Conservation (phyloP, 108 stramenopile genomes). For the Hondaea fermentalgiana region DNA sequence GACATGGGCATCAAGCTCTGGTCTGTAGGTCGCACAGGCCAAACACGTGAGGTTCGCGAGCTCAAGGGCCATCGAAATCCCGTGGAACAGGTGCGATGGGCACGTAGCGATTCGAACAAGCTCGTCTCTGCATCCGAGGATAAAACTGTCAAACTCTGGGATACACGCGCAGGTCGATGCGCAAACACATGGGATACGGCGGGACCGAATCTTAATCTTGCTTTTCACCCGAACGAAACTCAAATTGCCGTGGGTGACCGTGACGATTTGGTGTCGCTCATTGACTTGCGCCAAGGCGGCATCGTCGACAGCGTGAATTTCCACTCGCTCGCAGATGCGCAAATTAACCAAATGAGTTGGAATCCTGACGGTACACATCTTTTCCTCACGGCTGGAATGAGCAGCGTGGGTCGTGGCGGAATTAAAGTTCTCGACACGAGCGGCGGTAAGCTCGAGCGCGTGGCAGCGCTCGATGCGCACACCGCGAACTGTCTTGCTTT, state of each 20-base stretch:
- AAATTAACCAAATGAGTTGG: neutral
- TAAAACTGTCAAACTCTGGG: neutral
- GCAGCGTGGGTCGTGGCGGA: neutral
- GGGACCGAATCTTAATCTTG: neutral
- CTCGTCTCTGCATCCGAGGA: neutral
- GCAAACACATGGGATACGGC: neutral
- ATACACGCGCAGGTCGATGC: neutral
- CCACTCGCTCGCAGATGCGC: neutral
- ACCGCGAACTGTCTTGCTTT: neutral
- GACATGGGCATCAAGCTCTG: neutral
- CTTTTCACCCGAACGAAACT: neutral
- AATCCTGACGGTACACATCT: neutral
- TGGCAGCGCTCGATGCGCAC: neutral
- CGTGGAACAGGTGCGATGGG: neutral
- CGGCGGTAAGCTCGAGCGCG: neutral
- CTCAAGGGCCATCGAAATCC: neutral
- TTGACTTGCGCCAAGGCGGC: neutral
- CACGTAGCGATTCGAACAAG: neutral
- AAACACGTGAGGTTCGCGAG: neutral
- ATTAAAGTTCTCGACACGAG: neutral
- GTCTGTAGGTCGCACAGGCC: neutral
- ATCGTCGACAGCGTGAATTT: neutral
- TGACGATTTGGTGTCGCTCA: neutral
- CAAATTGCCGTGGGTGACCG: conserved; percentile 6
- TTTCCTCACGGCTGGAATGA: neutral